Evolutionary conservation across 176 grass and related monocot genomes (phyloP), one percentile per base, ranked within the genome.

Genomic region (Zizania latifolia): DNA sequence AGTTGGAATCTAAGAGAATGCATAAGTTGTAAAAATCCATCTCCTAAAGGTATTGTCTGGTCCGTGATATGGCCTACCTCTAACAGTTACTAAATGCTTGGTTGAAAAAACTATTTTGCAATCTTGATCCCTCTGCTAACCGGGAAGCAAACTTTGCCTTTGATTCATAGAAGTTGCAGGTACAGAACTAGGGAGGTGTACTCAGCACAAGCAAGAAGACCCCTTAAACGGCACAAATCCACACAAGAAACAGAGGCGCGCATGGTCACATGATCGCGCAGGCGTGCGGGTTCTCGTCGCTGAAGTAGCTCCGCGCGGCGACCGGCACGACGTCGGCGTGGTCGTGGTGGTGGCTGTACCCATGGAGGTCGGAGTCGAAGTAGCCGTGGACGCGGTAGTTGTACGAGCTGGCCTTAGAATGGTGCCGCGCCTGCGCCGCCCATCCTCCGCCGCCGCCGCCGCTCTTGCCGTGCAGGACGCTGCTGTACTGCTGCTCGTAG

Each of bases 311-410:
- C 1, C 37, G 37, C 27, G 66, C 77, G 46, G 38, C 78, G 32
- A 60, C 58, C 21, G 74, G 65, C 45, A 92, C 79, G 14, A 76
- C 35, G 45, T 74, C 39, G 16, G 15, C 8, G 11, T 34, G 10
- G 12, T 34, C 39, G 33, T 66, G 71, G 34, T 81, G 58, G 33
- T 41, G 33, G 70, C 83, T 51, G 80, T 86, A 71, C 11, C 90
- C 88, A 24, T 93, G 72, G 9, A 87, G 58, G 11, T 82, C 75
- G 1, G 85, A 65, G 74, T 82, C 70, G 10, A 72, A 78, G 53
- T 93, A 97, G 3, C 94, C 90, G 43, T 93, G 94, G 14, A 83
- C 81, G 29, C 59, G 71, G 48, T 97, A 97, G 61, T 97, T 97
- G 86, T 97, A 97, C 3, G 88, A 91, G 81, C 63, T 84, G 8